Evolutionary conservation across 2,329 filamentous ascomycete genomes (phyloP), one percentile per base, ranked within the genome.

Genomic region (Aurifilum marmelostoma): DNA sequence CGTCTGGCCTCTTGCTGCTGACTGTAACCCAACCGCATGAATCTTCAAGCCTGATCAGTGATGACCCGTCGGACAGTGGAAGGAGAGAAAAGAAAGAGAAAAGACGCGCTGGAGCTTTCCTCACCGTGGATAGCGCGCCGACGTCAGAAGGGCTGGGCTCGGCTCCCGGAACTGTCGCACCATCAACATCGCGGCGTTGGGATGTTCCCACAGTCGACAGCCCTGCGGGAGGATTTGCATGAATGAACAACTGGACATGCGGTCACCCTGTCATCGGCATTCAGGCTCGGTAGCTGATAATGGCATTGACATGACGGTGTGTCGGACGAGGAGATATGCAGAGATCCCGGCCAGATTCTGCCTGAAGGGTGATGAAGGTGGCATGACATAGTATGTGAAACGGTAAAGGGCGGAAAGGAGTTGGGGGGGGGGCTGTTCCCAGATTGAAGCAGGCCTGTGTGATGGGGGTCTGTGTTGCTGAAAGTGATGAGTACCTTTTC

Each of bases 101-200:
- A 9, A 52, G 47, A 52, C 47, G 50, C n/a, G 21, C 50, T 54
- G 52, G 24, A 56, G 27, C 52, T 18, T 29, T 56, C 24, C 52
- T 56, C 52, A 32, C n/a, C 52, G 24, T 29, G 52, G 52, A 56
- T 29, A 56, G 52, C 21, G 47, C 47, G 9, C 21, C 47, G 47
- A 50, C 21, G 47, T 50, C 47, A 50, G 47, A 27, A 47, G 43
- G 9, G 18, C 43, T 47, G 50, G 27, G 50, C 34, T 59, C 63
- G 63, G 64, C 54, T 66, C 64, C n/a, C 64, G 64, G 64, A 59
- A 59, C 39, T 59, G 64, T 59, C 54, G 64, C 64, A 66, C 64
- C 64, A 66, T 66, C 34, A 58, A 27, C 52, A 50, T n/a, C 16
- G 37, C 59, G n/a, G n/a, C 34, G 12, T 9, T 24, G 59, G 34